Evolutionary conservation across 768 basidiomycete species (phyloP).

Genomic region (Gyrodon lividus): DNA sequence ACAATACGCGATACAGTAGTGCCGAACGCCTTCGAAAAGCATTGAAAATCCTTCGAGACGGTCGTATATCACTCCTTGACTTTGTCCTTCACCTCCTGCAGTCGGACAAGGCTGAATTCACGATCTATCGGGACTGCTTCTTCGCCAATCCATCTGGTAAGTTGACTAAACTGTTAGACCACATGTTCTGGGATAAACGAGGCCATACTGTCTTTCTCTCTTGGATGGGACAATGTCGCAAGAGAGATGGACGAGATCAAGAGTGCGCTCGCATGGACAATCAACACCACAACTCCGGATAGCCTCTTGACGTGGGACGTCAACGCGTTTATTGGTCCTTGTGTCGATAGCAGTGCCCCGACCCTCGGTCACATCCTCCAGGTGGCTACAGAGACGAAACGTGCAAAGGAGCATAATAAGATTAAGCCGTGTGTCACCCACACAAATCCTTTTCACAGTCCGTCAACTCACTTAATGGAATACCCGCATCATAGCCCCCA

Average conservation of each 20-base stretch:
- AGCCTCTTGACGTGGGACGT: conserved; percentile 3
- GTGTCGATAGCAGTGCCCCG: background rate
- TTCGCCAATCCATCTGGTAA: conserved; percentile 1
- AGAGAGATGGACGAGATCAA: conserved; percentile 2
- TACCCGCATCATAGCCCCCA: too few species aligned
- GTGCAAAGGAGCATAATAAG: background rate
- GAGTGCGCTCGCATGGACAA: background rate
- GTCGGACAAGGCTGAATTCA: background rate
- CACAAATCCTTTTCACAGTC: too few species aligned
- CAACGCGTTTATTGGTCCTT: background rate
- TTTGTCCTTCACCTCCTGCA: background rate
- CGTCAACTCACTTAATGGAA: too few species aligned
- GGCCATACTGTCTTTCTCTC: background rate
- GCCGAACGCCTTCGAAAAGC: background rate
- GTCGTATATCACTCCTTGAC: conserved; percentile 2
- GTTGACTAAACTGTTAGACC: background rate
- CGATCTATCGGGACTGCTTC: background rate
- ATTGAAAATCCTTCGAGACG: background rate
- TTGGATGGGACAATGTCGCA: conserved; percentile 1
- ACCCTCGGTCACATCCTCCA: background rate
- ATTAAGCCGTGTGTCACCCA: too few species aligned
- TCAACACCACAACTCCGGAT: background rate
- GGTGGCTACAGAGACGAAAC: background rate
- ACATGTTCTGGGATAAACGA: background rate
- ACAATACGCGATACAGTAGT: background rate